Evolutionary conservation across 352 stramenopile genomes (phyloP), one percentile per base, ranked within the genome.

Genomic region (Phytophthora pinifolia): DNA sequence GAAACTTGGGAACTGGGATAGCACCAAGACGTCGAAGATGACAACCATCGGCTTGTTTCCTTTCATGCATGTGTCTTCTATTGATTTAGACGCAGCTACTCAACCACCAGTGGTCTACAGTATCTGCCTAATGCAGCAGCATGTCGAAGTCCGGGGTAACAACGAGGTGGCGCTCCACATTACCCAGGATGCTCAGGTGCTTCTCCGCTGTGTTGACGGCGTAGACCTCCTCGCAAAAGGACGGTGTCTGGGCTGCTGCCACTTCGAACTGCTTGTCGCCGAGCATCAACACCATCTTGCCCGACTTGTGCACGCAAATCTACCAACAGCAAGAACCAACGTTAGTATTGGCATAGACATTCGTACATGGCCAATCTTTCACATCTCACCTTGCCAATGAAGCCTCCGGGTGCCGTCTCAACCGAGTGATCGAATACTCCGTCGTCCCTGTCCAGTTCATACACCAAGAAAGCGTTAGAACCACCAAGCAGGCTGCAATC

Each of bases 181-280:
- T 64, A 35, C 85, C 85, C 10, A 94, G 67, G 58, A 89, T 86
- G 48, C 72, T 91, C 31, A 92, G 54, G 17, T 89, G 76, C 59
- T 92, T 78, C 43, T 92, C 83, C 17, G 46, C 58, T 22, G 69
- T 66, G 61, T 93, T 86, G 44, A 94, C 87, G 17, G 80, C 89
- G 64, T 90, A 90, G 2, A 93, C 52, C 36, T 94, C 83, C 46
- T 94, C 85, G 43, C 76, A 90, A 39, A 92, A 91, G 25, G 82
- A 84, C 41, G 85, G 83, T 10, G 85, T 92, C 59, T 92, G 85
- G 30, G 80, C 80, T 6, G 75, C 66, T 22, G 82, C 80, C 9
- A 94, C 79, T 41, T 94, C 81, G 34, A 94, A 94, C 41, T 85
- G 79, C 68, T 93, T 94, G 74, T 92, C 85, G 18, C 83, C 81